Evolutionary conservation across 1,284 basidiomycete genomes (phyloP).

Genomic region (Tranzscheliella williamsii): DNA sequence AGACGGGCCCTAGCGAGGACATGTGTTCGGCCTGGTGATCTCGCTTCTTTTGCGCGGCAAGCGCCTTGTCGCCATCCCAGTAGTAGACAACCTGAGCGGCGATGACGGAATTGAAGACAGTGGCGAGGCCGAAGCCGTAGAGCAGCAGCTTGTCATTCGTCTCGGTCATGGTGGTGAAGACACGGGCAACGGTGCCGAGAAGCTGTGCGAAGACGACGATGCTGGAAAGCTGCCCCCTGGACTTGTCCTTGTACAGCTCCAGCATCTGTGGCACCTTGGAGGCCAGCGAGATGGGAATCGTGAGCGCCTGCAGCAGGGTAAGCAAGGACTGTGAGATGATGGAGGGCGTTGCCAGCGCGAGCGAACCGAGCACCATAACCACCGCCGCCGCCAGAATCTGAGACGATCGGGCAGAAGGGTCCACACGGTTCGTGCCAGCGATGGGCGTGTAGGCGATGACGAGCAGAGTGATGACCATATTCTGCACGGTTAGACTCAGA

Average conservation of each 20-base stretch:
- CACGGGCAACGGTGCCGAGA: constrained; percentile 53
- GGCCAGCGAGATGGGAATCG: constrained; percentile 57
- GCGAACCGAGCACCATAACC: constrained; percentile 83
- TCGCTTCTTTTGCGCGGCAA: constrained; percentile 24
- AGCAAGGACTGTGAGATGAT: constrained; percentile 41
- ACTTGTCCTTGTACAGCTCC: constrained; percentile 54
- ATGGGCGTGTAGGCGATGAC: constrained; percentile 52
- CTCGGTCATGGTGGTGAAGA: constrained; percentile 60
- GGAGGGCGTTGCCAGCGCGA: constrained; percentile 44
- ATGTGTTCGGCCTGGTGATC: constrained; percentile 20
- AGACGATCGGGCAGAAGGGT: constrained; percentile 32
- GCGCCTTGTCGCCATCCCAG: constrained; percentile 49
- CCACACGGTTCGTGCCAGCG: constrained; percentile 11
- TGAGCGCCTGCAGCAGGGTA: constrained; percentile 49
- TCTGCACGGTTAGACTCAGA: constrained; percentile 57
- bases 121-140: constrained; percentile 57
- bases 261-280: constrained; percentile 59
- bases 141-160: constrained; percentile 57
- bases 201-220: constrained; percentile 60
- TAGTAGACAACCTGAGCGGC: constrained; percentile 55
- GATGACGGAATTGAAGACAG: constrained; percentile 58
- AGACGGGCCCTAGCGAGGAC: constrained; percentile 11
- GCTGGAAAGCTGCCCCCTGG: constrained; percentile 55
- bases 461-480: constrained; percentile 58
- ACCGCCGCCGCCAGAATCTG: constrained; percentile 67